These are phyloP conservation scores for Nepenthes alata DNA, from an alignment of 179 eudicot genomes.

Conservation along the genomic window DNA sequence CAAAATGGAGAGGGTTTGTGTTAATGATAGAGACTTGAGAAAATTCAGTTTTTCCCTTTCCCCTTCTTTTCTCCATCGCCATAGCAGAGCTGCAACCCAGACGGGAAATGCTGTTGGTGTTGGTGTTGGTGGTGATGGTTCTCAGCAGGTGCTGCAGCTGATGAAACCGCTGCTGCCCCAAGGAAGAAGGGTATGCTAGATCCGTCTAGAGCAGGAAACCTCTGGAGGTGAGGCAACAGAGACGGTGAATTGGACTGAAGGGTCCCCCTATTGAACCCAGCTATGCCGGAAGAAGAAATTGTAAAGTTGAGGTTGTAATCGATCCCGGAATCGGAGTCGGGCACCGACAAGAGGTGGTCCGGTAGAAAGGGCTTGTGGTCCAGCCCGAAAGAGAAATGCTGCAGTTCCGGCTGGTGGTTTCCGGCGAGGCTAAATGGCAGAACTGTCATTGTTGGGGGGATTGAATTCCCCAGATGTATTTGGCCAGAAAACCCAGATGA, in stretches of 20 bases:
- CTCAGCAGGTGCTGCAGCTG: slow-evolving; percentile 7
- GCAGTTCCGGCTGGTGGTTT: slow-evolving; percentile 33
- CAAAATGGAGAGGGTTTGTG: slow-evolving; percentile 7
- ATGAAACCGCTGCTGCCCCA: slow-evolving; percentile 27
- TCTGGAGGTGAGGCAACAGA: slow-evolving; percentile 45
- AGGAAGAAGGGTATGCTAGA: slow-evolving; percentile 46
- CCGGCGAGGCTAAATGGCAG: slow-evolving; percentile 25
- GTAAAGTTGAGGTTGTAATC: slow-evolving; percentile 65
- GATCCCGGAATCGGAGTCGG: slow-evolving; percentile 8
- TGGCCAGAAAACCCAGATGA: slow-evolving; percentile 17
- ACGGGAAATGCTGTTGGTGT: slow-evolving; percentile 24
- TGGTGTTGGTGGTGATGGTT: slow-evolving; percentile 19
- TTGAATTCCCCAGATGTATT: slow-evolving; percentile 27
- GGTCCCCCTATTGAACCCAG: slow-evolving; percentile 95
- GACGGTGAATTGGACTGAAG: slow-evolving; percentile 99
- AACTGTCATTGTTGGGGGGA: slow-evolving; percentile 24
- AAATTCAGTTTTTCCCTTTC: slow-evolving; percentile 9
- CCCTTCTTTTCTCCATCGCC: slow-evolving; percentile 10
- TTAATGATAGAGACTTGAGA: slow-evolving; percentile 4
- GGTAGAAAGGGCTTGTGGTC: slow-evolving; percentile 40
- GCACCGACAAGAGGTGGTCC: slow-evolving; percentile 21
- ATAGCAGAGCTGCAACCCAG: slow-evolving; percentile 9
- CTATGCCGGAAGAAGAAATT: slow-evolving; percentile 36
- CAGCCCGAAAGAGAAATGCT: slow-evolving; percentile 37
- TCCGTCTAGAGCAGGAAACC: slow-evolving; percentile 49